phyloP scores from a whole-genome alignment of 176 grass and related monocot species.

The Lolium multiflorum region DNA sequence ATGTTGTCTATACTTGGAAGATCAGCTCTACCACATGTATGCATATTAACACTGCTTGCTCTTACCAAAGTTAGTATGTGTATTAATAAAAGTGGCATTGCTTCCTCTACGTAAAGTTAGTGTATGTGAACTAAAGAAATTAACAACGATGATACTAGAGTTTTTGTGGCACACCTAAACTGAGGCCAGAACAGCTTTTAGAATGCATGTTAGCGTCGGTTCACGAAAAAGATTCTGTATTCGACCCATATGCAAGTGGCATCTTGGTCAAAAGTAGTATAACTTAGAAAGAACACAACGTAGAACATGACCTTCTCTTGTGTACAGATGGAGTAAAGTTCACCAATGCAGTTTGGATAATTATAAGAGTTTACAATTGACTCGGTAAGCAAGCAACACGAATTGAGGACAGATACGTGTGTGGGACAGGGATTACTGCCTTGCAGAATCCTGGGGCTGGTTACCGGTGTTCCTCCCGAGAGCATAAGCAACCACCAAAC shows the following conservation, averaged over 20 bases:
- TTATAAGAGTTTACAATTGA: not conserved
- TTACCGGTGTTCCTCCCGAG: conserved; percentile 34
- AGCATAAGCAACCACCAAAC: conserved; percentile 49
- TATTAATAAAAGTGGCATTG: not conserved
- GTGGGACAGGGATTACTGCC: not conserved
- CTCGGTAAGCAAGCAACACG: not conserved
- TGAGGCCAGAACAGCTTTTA: not conserved
- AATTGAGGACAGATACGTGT: not conserved
- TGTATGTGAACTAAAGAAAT: not conserved
- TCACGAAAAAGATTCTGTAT: not conserved
- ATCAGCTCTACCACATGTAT: not conserved
- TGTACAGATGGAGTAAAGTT: conserved; percentile 16
- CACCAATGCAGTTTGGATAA: not conserved
- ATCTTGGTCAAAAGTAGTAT: not conserved
- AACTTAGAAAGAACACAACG: not conserved
- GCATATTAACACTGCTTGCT: not conserved
- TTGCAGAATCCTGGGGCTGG: conserved; percentile 4
- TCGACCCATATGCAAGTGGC: not conserved
- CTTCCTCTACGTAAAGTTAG: conserved; percentile 21
- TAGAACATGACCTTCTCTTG: not conserved
- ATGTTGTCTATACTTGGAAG: not conserved
- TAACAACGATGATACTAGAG: not conserved
- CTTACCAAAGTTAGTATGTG: too few species aligned
- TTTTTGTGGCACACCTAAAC: not conserved
- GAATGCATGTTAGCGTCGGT: not conserved